Evolutionary conservation across 1,284 basidiomycete species (phyloP).

Genomic region (Mycena citricolor): DNA sequence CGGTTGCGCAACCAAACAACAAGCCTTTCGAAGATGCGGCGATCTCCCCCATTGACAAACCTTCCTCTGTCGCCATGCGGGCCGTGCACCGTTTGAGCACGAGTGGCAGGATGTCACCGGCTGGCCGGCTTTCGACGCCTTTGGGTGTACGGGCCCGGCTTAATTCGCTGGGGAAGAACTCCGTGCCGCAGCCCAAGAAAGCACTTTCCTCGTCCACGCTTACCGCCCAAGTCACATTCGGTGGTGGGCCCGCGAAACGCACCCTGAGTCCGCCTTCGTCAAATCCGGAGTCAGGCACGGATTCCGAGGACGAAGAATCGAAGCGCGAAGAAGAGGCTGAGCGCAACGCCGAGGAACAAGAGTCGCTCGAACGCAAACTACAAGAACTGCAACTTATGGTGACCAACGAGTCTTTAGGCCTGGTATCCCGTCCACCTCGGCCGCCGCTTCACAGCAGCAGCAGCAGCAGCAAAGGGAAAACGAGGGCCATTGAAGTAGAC

Average conservation of each 20-base stretch:
- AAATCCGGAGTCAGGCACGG: slow-evolving; percentile 45
- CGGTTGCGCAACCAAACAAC: slow-evolving; percentile 32
- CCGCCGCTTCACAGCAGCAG: slow-evolving; percentile 6
- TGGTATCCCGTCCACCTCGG: slow-evolving; percentile 52
- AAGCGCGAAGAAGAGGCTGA: slow-evolving; percentile 67
- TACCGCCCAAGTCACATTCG: slow-evolving; percentile 67
- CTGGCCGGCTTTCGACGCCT: slow-evolving; percentile 46
- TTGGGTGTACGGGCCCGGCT: slow-evolving; percentile 66
- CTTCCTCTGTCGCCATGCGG: slow-evolving; percentile 31
- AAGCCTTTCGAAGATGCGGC: slow-evolving; percentile 34
- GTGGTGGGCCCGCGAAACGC: slow-evolving; percentile 41
- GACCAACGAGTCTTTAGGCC: slow-evolving; percentile 67
- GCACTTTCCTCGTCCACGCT: slow-evolving; percentile 64
- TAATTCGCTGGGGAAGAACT: slow-evolving; percentile 58
- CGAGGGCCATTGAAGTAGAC: slow-evolving; percentile 36
- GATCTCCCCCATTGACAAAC: slow-evolving; percentile 30
- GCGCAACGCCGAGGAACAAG: slow-evolving; percentile 63
- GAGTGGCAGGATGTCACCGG: slow-evolving; percentile 36
- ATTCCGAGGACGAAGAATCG: slow-evolving; percentile 61
- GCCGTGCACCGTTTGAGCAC: slow-evolving; percentile 31
- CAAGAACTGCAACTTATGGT: slow-evolving; percentile 66
- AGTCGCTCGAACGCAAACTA: slow-evolving; percentile 63
- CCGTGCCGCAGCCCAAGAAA: slow-evolving; percentile 50
- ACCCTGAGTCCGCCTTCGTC: slow-evolving; percentile 44
- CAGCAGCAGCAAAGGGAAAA: slow-evolving; percentile 22